Conservation (phyloP, 805 yeast genomes). For the Yarrowia sp. region DNA sequence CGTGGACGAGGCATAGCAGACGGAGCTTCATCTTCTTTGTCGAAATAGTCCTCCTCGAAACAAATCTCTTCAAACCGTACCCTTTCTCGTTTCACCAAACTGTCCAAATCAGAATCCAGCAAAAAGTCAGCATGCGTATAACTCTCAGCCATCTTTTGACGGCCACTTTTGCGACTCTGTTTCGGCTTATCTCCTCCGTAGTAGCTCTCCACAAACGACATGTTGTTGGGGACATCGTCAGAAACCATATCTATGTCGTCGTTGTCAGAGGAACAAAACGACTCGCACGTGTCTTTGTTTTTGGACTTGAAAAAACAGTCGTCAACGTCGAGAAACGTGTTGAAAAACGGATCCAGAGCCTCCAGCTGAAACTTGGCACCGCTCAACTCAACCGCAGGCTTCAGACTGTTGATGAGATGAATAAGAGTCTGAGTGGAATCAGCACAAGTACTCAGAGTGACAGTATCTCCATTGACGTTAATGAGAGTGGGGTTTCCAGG, state of each 20-base stretch:
- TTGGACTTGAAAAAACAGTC: conserved; percentile 36
- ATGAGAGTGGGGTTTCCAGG: background rate
- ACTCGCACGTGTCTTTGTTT: conserved; percentile 31
- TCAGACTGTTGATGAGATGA: conserved; percentile 67
- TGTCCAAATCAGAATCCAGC: conserved; percentile 37
- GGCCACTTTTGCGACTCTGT: background rate
- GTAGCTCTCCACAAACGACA: conserved; percentile 38
- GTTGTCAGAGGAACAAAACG: conserved; percentile 43
- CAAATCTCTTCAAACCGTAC: conserved; percentile 9
- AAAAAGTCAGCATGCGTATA: conserved; percentile 34
- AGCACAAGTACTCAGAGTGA: conserved; percentile 51
- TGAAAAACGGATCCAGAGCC: conserved; percentile 37
- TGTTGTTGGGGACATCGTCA: conserved; percentile 32
- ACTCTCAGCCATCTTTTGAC: conserved; percentile 4
- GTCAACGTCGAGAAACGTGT: conserved; percentile 44
- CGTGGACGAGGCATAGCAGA: background rate
- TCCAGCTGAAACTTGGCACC: conserved; percentile 43
- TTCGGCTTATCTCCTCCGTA: conserved; percentile 31
- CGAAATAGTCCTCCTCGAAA: conserved; percentile 12
- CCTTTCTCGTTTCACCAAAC: conserved; percentile 31
- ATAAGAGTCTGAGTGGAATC: conserved; percentile 75
- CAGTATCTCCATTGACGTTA: conserved; percentile 26
- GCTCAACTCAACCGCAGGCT: conserved; percentile 57
- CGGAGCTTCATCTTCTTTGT: background rate
- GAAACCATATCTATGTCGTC: conserved; percentile 38